A percentile compares a stretch with the other conserved stretches of the same genome.
These are phyloP conservation scores for Alternaria metachromatica DNA, from an alignment of 2,329 filamentous ascomycete genomes.

Conservation along the genomic window DNA sequence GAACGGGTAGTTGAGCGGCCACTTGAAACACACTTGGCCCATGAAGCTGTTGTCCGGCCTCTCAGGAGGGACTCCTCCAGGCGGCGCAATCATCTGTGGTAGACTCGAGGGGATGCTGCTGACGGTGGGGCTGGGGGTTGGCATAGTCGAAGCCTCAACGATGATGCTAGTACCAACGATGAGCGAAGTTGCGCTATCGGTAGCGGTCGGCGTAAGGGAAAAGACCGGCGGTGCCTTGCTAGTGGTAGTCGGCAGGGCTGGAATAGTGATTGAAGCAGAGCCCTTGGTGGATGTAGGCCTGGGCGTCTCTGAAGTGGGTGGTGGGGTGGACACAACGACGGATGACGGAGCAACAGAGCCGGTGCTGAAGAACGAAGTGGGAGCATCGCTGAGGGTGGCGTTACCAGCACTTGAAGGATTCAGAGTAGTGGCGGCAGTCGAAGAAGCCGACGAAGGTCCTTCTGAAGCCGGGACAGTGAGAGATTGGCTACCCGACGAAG, in stretches of 20 bases:
- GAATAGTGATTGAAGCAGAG: constrained; percentile 18
- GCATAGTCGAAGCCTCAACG: constrained; percentile 58
- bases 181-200: constrained; percentile 53
- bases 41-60: constrained; percentile 70
- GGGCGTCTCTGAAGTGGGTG: constrained; percentile 4
- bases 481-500: constrained; percentile 10
- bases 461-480: constrained; percentile 28
- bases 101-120: constrained; percentile 69
- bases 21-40: constrained; percentile 85
- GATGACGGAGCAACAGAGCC: neutral
- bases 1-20: constrained; percentile 82
- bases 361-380: constrained; percentile 5
- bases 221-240: constrained; percentile 38
- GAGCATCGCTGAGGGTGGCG: constrained; percentile 15
- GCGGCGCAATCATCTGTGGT: constrained; percentile 78
- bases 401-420: constrained; percentile 14
- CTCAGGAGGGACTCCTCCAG: constrained; percentile 59
- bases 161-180: constrained; percentile 69
- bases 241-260: constrained; percentile 24
- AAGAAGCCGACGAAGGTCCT: constrained; percentile 10
- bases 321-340: neutral
- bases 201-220: constrained; percentile 56
- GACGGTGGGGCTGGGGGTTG: constrained; percentile 52
- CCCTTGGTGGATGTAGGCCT: constrained; percentile 4
- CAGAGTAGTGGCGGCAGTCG: constrained; percentile 8